Percentiles rank a stretch among this genome's conserved stretches.
Evolutionary conservation across 176 grass and related monocot species (phyloP).

Genomic region (Triticum urartu): DNA sequence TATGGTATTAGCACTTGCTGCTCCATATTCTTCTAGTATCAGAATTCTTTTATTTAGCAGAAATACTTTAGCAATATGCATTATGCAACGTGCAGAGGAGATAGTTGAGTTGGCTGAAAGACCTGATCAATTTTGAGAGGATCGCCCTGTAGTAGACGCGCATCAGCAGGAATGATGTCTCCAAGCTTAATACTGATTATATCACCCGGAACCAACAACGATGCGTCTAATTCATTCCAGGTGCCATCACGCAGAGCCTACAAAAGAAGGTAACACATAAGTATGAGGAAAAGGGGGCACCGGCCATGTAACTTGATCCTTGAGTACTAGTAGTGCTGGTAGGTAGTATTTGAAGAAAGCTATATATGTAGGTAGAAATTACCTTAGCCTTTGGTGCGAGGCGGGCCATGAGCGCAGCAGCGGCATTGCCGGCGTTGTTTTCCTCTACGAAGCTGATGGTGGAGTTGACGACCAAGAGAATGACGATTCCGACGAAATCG

Average conservation of each 20-base stretch:
- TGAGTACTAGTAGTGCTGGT: not conserved
- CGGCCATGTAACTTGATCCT: not conserved
- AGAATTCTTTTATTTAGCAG: not conserved
- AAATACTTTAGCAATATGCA: not conserved
- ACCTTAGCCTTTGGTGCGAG: slow-evolving; percentile 72
- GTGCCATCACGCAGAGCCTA: slow-evolving; percentile 59
- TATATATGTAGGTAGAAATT: not conserved
- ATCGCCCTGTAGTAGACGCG: slow-evolving; percentile 61
- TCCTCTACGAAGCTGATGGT: slow-evolving; percentile 79
- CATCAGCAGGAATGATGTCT: slow-evolving; percentile 75
- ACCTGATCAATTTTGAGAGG: slow-evolving; percentile 70
- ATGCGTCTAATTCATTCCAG: slow-evolving; percentile 60
- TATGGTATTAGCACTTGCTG: not conserved
- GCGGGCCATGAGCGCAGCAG: slow-evolving; percentile 66
- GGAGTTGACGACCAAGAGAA: slow-evolving; percentile 66
- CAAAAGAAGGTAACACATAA: not conserved
- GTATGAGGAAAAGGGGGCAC: slow-evolving; percentile 5
- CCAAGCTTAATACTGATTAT: slow-evolving; percentile 82
- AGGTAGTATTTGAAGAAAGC: not conserved
- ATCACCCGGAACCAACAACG: slow-evolving; percentile 64
- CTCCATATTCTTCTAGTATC: not conserved
- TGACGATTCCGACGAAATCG: slow-evolving; percentile 56
- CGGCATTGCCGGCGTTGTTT: slow-evolving; percentile 75
- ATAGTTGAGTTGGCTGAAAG: not conserved
- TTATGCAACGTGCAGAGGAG: not conserved